Conservation (phyloP, 129 eudicot genomes). For the Lonicera japonica region DNA sequence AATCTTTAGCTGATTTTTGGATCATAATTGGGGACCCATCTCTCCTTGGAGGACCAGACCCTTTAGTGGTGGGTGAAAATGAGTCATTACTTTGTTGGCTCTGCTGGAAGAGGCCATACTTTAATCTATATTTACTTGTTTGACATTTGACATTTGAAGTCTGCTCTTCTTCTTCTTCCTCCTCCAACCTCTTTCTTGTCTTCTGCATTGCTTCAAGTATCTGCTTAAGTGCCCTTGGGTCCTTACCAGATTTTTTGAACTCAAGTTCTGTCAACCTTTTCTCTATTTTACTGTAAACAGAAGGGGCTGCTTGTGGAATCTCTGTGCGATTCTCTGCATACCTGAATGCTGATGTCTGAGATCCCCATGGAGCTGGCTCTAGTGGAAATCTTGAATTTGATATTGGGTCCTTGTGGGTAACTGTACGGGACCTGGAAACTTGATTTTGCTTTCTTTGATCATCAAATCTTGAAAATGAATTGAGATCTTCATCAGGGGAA, state of each 20-base stretch:
- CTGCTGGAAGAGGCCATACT: conserved; percentile 15
- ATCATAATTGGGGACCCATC: conserved; percentile 14
- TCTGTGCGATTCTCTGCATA: conserved; percentile 21
- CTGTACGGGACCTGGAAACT: conserved; percentile 30
- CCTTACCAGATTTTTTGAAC: conserved; percentile 75
- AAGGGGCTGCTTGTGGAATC: conserved; percentile 28
- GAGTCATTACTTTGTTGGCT: conserved; percentile 22
- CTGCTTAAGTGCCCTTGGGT: conserved; percentile 95
- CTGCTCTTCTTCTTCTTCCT: conserved; percentile 30
- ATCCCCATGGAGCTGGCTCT: conserved; percentile 77
- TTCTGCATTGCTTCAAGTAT: conserved; percentile 92
- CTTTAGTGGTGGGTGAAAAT: conserved; percentile 35
- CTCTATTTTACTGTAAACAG: conserved; percentile 81
- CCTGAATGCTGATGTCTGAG: conserved; percentile 32
- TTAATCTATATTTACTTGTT: conserved; percentile 13
- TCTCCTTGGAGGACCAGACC: conserved; percentile 30
- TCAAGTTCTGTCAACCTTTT: conserved; percentile 71
- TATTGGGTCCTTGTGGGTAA: conserved; percentile 23
- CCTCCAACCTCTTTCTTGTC: conserved; percentile 46
- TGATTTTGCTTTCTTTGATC: conserved; percentile 35
- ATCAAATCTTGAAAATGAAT: conserved; percentile 24
- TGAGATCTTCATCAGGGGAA: conserved; percentile 25
- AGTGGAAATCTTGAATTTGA: conserved; percentile 38
- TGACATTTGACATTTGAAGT: conserved; percentile 17
- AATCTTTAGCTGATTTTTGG: conserved; percentile 28